Evolutionary conservation across 768 basidiomycete genomes (phyloP).

Genomic region (Trametes cingulata): DNA sequence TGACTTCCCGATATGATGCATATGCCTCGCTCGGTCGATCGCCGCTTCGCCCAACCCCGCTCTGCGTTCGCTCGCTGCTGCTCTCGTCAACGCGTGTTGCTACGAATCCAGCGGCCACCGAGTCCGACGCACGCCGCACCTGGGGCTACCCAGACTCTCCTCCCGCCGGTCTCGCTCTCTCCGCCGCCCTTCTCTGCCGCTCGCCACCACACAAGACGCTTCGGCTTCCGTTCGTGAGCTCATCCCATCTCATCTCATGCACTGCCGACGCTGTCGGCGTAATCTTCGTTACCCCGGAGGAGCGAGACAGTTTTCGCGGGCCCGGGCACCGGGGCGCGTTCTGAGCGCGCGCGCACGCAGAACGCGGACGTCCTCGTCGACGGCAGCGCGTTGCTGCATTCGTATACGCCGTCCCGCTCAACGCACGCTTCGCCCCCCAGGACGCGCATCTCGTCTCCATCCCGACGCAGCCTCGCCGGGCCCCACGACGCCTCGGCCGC

Average conservation of each 20-base stretch:
- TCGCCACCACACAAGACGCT: background rate
- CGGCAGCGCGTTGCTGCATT: background rate
- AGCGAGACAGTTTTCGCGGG: background rate
- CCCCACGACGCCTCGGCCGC: constrained; percentile 4
- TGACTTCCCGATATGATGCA: too few relatives aligned
- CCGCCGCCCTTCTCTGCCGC: background rate
- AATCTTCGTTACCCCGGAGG: background rate
- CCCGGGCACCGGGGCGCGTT: constrained; percentile 3
- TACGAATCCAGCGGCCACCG: background rate
- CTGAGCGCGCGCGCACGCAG: background rate
- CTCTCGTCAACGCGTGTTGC: background rate
- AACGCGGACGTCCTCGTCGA: background rate
- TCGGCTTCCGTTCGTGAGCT: too few relatives aligned
- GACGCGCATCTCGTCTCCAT: constrained; percentile 9
- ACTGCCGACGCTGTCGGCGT: background rate
- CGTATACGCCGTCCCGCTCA: constrained; percentile 11
- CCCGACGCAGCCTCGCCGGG: constrained; percentile 8
- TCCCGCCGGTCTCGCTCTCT: background rate
- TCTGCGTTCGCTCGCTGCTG: background rate
- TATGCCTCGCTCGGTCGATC: too few relatives aligned
- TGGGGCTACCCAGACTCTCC: constrained; percentile 5
- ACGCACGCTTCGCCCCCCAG: background rate
- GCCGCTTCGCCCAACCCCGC: background rate
- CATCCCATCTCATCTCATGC: background rate
- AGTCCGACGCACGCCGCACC: background rate